These are phyloP conservation scores for Chaetomium sp. DNA, from an alignment of 2,329 filamentous ascomycete species.

Conservation along the genomic window DNA sequence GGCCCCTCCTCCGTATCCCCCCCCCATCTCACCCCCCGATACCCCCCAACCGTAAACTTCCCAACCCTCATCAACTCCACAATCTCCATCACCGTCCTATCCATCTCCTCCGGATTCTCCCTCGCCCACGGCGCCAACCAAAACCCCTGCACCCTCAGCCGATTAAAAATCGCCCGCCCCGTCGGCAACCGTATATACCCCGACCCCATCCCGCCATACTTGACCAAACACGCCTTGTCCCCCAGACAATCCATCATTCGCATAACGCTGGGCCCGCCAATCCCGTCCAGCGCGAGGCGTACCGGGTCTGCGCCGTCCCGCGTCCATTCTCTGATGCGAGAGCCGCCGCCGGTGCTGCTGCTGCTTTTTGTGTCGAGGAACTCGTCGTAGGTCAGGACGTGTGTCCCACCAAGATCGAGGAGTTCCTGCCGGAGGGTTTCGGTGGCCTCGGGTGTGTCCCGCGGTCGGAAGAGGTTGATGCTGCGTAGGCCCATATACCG, in stretches of 20 bases:
- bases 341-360: conserved; percentile 32
- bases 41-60: conserved; percentile 75
- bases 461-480: conserved; percentile 79
- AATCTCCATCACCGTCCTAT: conserved; percentile 76
- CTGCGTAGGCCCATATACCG: conserved; percentile 81
- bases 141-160: conserved; percentile 83
- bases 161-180: conserved; percentile 85
- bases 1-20: conserved; percentile 68
- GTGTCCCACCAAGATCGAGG: conserved; percentile 47
- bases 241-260: conserved; percentile 69
- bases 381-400: conserved; percentile 51
- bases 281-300: conserved; percentile 81
- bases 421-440: conserved; percentile 51
- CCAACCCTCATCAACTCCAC: conserved; percentile 67
- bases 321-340: conserved; percentile 57
- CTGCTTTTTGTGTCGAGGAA: conserved; percentile 33
- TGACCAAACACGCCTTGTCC: conserved; percentile 69
- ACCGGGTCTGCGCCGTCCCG: conserved; percentile 65
- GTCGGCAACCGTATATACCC: conserved; percentile 78
- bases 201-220: conserved; percentile 92
- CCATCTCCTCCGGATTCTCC: conserved; percentile 64
- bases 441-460: conserved; percentile 59
- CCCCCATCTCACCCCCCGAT: conserved; percentile 76
- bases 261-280: conserved; percentile 79
- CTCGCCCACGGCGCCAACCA: conserved; percentile 92